A percentile compares a stretch with the other conserved stretches of the same genome.
Evolutionary conservation across 257 asterid genomes (phyloP).

Genomic region (Asclepias syriaca): DNA sequence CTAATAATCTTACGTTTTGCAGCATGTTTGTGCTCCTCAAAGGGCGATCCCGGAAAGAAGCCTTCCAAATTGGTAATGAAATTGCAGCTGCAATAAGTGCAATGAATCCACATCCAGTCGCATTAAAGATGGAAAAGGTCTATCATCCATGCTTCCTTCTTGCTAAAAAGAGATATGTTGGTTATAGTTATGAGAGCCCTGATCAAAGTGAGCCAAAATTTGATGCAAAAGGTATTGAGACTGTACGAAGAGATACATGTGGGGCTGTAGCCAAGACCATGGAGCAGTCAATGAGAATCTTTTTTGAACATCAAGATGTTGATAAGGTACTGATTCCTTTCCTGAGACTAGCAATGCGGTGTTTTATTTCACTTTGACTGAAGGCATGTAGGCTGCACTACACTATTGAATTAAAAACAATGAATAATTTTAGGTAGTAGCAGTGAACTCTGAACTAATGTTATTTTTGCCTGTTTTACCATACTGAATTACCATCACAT

Average conservation of each 20-base stretch:
- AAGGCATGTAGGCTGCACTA: background rate
- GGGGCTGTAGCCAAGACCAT: slow-evolving; percentile 80
- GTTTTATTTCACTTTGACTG: background rate
- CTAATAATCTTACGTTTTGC: slow-evolving; percentile 18
- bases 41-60: slow-evolving; percentile 79
- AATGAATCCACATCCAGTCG: slow-evolving; percentile 81
- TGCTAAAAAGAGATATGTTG: slow-evolving; percentile 93
- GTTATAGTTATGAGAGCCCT: slow-evolving; percentile 86
- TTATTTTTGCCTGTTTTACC: background rate
- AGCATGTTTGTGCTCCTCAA: slow-evolving; percentile 95
- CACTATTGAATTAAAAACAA: background rate
- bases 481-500: background rate
- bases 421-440: background rate
- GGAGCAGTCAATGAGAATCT: slow-evolving; percentile 81
- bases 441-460: background rate
- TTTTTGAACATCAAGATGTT: slow-evolving; percentile 65
- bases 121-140: slow-evolving; percentile 91
- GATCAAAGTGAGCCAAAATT: slow-evolving; percentile 70
- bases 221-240: slow-evolving; percentile 98
- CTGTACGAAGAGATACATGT: slow-evolving; percentile 94
- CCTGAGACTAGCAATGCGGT: background rate
- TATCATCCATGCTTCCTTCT: slow-evolving; percentile 92
- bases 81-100: slow-evolving; percentile 77
- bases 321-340: slow-evolving; percentile 37
- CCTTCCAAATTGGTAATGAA: slow-evolving; percentile 76